phyloP scores from a whole-genome alignment of 805 yeast species.

The Metschnikowia colocasiae region DNA sequence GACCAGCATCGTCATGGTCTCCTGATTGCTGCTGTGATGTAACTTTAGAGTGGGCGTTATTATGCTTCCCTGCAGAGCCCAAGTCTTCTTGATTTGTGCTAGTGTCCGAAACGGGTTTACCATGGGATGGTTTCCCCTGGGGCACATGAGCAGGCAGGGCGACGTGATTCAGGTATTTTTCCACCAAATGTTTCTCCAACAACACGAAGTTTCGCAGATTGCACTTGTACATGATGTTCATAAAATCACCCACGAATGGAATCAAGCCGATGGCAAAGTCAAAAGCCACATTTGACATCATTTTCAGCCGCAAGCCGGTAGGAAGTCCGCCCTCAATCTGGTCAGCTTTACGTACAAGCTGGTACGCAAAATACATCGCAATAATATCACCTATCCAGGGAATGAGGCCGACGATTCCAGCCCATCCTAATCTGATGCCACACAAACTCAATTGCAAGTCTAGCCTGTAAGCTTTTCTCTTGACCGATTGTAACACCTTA shows the following conservation, averaged over 20 bases:
- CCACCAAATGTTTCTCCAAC: conserved; percentile 35
- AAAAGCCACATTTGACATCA: conserved; percentile 38
- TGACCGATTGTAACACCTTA: conserved; percentile 34
- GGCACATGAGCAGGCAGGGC: not conserved
- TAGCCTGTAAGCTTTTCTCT: conserved; percentile 35
- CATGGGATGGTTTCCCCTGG: not conserved
- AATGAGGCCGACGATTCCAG: conserved; percentile 38
- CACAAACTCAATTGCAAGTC: conserved; percentile 39
- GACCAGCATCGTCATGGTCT: not conserved
- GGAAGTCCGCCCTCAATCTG: conserved; percentile 40
- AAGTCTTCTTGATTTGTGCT: not conserved
- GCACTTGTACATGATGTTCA: conserved; percentile 24
- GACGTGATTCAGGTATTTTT: conserved; percentile 22
- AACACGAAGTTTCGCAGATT: conserved; percentile 25
- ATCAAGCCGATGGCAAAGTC: conserved; percentile 39
- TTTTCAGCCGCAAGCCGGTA: conserved; percentile 23
- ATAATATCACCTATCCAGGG: conserved; percentile 42
- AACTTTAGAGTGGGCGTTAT: not conserved
- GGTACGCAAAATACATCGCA: conserved; percentile 28
- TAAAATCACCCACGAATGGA: conserved; percentile 24
- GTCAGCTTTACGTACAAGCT: conserved; percentile 29
- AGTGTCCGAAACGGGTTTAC: not conserved
- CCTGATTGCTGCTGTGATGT: conserved; percentile 2
- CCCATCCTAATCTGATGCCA: conserved; percentile 42
- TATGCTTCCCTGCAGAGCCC: not conserved